Evolutionary conservation across 2,329 filamentous ascomycete species (phyloP).

Genomic region (Clarireedia monteithiana): DNA sequence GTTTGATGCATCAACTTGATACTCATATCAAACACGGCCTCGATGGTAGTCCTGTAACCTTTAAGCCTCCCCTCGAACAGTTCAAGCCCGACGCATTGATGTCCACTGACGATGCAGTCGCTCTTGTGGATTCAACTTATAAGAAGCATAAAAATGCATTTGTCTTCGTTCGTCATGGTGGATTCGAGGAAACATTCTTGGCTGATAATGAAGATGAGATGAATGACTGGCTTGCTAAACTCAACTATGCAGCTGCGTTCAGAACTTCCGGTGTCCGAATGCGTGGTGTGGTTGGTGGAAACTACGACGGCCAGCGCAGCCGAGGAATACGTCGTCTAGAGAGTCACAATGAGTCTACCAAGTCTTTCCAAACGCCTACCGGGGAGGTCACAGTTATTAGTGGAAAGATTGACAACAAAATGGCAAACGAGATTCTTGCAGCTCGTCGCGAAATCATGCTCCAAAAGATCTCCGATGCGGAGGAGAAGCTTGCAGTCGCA

Average conservation of each 20-base stretch:
- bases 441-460: constrained; percentile 78
- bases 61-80: constrained; percentile 80
- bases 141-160: constrained; percentile 96
- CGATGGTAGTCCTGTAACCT: constrained; percentile 70
- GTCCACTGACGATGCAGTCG: constrained; percentile 88
- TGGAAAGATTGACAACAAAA: constrained; percentile 68
- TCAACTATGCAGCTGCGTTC: constrained; percentile 95
- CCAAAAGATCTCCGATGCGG: constrained; percentile 73
- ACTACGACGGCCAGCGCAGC: constrained; percentile 74
- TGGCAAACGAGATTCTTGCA: constrained; percentile 77
- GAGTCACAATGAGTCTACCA: constrained; percentile 38
- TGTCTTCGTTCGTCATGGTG: constrained; percentile 77
- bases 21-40: constrained; percentile 70
- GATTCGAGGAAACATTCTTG: constrained; percentile 81
- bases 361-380: constrained; percentile 59
- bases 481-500: constrained; percentile 64
- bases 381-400: constrained; percentile 68
- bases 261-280: constrained; percentile 86
- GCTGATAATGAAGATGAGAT: constrained; percentile 86
- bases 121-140: constrained; percentile 77
- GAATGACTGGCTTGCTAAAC: constrained; percentile 92
- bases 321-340: constrained; percentile 66
- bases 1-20: constrained; percentile 81
- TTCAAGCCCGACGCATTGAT: constrained; percentile 94
- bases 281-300: constrained; percentile 75